Base-by-base conservation (phyloP, 148 eudicot genomes). In the Persicaria tinctoria region DNA sequence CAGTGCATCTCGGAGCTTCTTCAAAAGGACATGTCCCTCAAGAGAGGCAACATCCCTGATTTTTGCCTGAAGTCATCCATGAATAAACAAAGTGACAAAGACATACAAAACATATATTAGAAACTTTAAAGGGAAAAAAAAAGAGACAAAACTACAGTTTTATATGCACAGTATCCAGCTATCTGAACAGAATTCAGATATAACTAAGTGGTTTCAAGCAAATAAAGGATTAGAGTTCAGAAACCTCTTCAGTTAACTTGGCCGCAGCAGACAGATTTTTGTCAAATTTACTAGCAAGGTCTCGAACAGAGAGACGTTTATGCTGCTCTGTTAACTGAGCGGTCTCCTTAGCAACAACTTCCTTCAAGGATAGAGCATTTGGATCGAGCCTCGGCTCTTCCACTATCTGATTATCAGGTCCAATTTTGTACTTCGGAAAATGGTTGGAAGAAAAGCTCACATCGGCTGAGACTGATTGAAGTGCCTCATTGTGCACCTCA, bases 1-100 rank as follows among this genome's bases (percentile, higher is more conserved):
- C 75, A 95, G 63, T 16, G 97, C 97, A 83, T 95, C 99, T 80
- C 97, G 84, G n/a, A 95, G 89, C 83, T 95, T 95, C 84, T 92
- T 95, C 80, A 95, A 76, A 78, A 95, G 92, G 72, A 95, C 99
- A 79, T 95, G 99, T 72, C 99, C 99, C 77, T 95, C 99, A 74
- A 95, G 82, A 69, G 99, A 95, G 73, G 94, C 86, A 70, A 82
- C 85, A 70, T 92, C 99, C 80, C 86, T 85, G 70, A 92, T 78
- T 84, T 90, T 95, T 13, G 97, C 97, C 99, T 95, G 78, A 75
- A 83, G 70, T 56, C 77, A 46, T 23, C 63, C 77, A 55, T 55
- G 46, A 11, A 64, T 45, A 71, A 20, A 71, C 23, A 45, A 20
- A 20, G 23, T 0, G 23, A 20, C 23, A 20, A 23, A 59, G 64